Evolutionary conservation across 2,329 filamentous ascomycete genomes (phyloP).

Genomic region (Boeremia exigua): DNA sequence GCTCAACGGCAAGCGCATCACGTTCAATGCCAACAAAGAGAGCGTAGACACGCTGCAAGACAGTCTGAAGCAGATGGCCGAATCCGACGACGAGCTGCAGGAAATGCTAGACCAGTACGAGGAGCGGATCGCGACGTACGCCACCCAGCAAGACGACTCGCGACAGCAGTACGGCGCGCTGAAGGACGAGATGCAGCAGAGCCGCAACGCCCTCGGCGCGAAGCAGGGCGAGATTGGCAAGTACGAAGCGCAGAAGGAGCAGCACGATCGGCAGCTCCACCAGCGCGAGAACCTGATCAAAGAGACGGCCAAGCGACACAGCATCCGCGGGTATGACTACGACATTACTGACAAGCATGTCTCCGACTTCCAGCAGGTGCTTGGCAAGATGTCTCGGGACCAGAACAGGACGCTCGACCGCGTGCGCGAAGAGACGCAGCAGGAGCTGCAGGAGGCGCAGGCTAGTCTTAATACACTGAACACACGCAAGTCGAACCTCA

Average conservation of each 20-base stretch:
- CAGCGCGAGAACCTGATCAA: conserved; percentile 76
- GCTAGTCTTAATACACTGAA: conserved; percentile 74
- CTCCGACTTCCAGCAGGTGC: conserved; percentile 75
- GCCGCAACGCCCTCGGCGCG: conserved; percentile 50
- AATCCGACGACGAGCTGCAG: conserved; percentile 78
- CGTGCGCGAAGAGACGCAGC: conserved; percentile 73
- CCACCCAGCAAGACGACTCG: conserved; percentile 67
- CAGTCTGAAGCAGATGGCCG: conserved; percentile 77
- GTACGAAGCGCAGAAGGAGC: conserved; percentile 83
- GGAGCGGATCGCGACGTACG: conserved; percentile 70
- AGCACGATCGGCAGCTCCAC: conserved; percentile 80
- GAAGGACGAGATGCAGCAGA: conserved; percentile 56
- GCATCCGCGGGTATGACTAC: conserved; percentile 83
- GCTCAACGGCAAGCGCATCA: conserved; percentile 76
- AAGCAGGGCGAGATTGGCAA: conserved; percentile 72
- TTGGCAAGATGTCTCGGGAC: conserved; percentile 76
- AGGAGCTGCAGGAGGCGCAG: conserved; percentile 77
- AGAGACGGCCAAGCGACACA: conserved; percentile 76
- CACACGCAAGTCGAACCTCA: conserved; percentile 72
- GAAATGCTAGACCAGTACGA: conserved; percentile 78
- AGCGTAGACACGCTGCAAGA: conserved; percentile 73
- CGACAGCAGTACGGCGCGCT: conserved; percentile 71
- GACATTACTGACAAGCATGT: conserved; percentile 77
- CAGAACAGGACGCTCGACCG: conserved; percentile 81
- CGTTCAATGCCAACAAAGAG: conserved; percentile 72